These are phyloP conservation scores for Ophiostoma populinum DNA, from an alignment of 2,329 filamentous ascomycete genomes.

Conservation along the genomic window DNA sequence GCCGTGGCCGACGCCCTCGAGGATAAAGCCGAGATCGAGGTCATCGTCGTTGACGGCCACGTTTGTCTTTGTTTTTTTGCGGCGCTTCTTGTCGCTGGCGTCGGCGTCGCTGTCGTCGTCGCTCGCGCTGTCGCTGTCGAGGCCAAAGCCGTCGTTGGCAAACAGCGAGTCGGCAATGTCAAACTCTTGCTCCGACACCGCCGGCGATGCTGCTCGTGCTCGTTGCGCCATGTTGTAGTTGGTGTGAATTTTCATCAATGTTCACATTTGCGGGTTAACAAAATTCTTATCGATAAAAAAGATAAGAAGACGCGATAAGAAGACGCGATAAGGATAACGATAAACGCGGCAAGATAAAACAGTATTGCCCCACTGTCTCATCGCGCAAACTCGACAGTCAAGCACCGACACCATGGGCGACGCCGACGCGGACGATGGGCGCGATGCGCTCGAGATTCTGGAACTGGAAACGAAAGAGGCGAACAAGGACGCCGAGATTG, in stretches of 20 bases:
- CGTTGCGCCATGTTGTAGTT: constrained; percentile 45
- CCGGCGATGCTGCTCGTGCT: constrained; percentile 59
- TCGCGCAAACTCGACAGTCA: not conserved
- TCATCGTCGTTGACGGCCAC: constrained; percentile 22
- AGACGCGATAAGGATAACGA: too few species aligned
- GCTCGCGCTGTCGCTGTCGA: constrained; percentile 30
- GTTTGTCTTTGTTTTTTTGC: constrained; percentile 12
- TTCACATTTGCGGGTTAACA: not conserved
- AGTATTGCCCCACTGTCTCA: too few species aligned
- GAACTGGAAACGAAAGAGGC: constrained; percentile 80
- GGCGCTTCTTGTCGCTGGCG: constrained; percentile 18
- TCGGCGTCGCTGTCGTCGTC: constrained; percentile 26
- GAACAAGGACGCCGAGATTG: constrained; percentile 92
- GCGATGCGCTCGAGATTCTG: constrained; percentile 61
- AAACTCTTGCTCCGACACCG: constrained; percentile 74
- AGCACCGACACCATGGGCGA: constrained; percentile 10
- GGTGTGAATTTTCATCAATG: not conserved
- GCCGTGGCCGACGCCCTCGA: constrained; percentile 34
- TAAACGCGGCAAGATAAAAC: too few species aligned
- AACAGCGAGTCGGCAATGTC: constrained; percentile 75
- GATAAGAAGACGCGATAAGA: too few species aligned
- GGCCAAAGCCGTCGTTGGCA: constrained; percentile 29
- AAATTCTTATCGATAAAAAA: not conserved
- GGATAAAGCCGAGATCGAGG: constrained; percentile 42
- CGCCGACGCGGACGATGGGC: constrained; percentile 18